phyloP scores from a whole-genome alignment of 495 filamentous ascomycete species.

The Lentithecium fluviatile region DNA sequence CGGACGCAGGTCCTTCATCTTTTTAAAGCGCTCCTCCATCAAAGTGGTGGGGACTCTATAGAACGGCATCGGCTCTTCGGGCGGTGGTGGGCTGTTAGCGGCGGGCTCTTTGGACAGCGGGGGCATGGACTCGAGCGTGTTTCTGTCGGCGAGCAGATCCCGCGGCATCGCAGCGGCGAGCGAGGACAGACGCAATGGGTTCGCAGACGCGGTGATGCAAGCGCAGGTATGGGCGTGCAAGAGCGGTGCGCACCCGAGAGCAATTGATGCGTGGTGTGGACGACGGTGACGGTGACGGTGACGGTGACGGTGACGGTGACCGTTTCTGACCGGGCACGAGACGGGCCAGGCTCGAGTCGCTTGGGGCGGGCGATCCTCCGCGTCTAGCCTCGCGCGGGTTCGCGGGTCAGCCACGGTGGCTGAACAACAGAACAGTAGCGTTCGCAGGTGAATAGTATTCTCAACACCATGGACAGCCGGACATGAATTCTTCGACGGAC shows the following conservation, averaged over 20 bases:
- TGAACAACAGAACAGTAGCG: no score
- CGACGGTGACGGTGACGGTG: not conserved
- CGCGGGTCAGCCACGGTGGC: no score
- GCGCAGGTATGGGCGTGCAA: not conserved
- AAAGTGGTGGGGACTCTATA: slow-evolving; percentile 17
- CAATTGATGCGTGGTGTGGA: not conserved
- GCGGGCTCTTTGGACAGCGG: slow-evolving; percentile 40
- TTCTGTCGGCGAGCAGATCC: slow-evolving; percentile 40
- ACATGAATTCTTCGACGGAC: no score
- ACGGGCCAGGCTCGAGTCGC: no score
- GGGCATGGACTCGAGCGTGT: slow-evolving; percentile 37
- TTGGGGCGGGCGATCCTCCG: no score
- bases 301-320: not conserved
- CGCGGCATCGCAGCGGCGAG: slow-evolving; percentile 41
- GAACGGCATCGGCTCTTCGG: slow-evolving; percentile 14
- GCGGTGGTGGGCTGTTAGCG: slow-evolving; percentile 10
- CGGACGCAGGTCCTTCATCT: slow-evolving; percentile 52
- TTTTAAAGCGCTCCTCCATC: slow-evolving; percentile 27
- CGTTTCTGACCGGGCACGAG: no score
- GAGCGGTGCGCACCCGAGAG: not conserved
- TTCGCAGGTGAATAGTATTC: no score
- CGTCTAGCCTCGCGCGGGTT: no score
- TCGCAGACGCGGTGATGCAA: not conserved
- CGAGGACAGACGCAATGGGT: not conserved
- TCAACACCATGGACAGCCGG: no score